Evolutionary conservation across 352 stramenopile species (phyloP).

Genomic region (Nothophytophthora sp.): DNA sequence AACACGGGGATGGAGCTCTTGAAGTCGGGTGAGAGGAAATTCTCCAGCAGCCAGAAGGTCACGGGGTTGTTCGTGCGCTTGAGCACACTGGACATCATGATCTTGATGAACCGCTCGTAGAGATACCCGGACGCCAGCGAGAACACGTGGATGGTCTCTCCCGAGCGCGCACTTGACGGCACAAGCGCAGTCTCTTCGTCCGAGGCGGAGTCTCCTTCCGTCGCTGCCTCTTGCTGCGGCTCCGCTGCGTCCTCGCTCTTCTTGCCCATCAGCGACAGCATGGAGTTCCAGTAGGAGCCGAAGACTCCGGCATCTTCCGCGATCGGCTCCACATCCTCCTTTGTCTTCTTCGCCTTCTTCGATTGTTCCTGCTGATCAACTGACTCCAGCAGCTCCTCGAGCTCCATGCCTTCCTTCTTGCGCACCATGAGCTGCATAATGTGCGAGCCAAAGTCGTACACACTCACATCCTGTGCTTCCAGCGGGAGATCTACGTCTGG

Average conservation of each 20-base stretch:
- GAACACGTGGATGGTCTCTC: conserved; percentile 99
- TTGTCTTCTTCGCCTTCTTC: conserved; percentile 9
- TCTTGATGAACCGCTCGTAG: conserved; percentile 99
- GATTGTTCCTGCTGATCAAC: conserved; percentile 18
- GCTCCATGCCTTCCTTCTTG: conserved; percentile 91
- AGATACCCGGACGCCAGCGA: conserved; percentile 96
- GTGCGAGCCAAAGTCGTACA: conserved; percentile 89
- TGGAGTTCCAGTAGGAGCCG: conserved; percentile 71
- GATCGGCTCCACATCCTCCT: conserved; percentile 32
- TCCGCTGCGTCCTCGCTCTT: conserved; percentile 12
- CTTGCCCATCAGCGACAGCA: conserved; percentile 72
- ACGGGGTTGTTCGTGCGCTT: conserved; percentile 96
- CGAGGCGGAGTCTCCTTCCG: conserved; percentile 3
- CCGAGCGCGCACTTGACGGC: conserved; percentile 39
- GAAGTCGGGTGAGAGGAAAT: conserved; percentile 98
- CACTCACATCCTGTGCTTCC: conserved; percentile 41
- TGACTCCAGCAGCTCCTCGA: conserved; percentile 53
- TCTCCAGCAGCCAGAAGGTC: conserved; percentile 99
- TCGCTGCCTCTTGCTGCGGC: conserved; percentile 11
- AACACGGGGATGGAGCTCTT: conserved; percentile 94
- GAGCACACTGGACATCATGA: conserved; percentile 99
- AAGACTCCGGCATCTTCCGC: conserved; percentile 49
- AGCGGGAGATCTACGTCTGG: conserved; percentile 36
- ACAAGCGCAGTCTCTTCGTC: conserved; percentile 15
- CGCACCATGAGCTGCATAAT: conserved; percentile 91